Base-by-base conservation (phyloP, 345 rosid species). In the Boechera retrofracta region DNA sequence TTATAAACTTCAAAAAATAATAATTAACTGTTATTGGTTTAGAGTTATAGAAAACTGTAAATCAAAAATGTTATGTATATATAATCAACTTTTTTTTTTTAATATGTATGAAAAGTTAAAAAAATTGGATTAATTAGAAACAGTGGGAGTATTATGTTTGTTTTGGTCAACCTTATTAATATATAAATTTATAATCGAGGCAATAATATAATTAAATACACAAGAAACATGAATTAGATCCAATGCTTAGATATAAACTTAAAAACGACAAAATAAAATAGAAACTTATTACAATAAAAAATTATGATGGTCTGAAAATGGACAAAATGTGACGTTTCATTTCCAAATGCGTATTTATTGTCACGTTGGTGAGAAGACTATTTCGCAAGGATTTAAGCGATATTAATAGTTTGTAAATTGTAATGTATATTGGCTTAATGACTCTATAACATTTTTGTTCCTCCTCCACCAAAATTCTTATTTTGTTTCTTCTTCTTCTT, bases 231-330 rank as follows among this genome's bases (percentile, higher is more conserved):
- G 12, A 51, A 26, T 13, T 58, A 5, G 3, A 60, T 60, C n/a
- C 31, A 36, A 10, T 36, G 3, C 3, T 0, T 18, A 49, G 21
- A 49, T 49, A 49, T 6, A 7, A 48, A 48, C 4, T 47, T 47
- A 15, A n/a, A 49, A 16, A 45, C 5, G 53, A 16, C 53, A n/a
- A 45, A 15, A n/a, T 12, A 58, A 33, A 58, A 33, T 58, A 61
- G 65, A 61, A 38, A 7, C 15, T 9, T n/a, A 21, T 2, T n/a
- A 18, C 15, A 7, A 9, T 21, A 7, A 9, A 38, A 21, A 36
- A n/a, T 12, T 31, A 8, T 13, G 72, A 57, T 49, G 67, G 67
- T 75, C 31, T 41, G 59, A 67, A 67, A 75, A 51, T 41, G 74
- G 69, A 68, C 69, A 67, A 60, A 51, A 58, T 3, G 36, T 38